phyloP scores from a whole-genome alignment of 2,329 filamentous ascomycete species.

The Monilinia aucupariae region DNA sequence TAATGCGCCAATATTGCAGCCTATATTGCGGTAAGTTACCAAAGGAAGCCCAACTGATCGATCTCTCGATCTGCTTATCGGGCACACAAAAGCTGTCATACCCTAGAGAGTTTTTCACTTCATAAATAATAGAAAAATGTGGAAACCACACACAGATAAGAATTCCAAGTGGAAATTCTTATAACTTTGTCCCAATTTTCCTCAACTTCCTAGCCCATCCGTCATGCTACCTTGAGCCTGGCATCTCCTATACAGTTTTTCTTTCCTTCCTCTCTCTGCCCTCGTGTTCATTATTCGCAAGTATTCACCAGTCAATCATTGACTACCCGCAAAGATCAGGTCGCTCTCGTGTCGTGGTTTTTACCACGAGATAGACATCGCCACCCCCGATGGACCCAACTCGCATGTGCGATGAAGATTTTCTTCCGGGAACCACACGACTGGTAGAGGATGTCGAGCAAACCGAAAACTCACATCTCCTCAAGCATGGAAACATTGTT shows the following conservation, averaged over 20 bases:
- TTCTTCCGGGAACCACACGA: constrained; percentile 27
- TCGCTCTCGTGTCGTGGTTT: constrained; percentile 10
- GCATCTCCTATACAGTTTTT: neutral
- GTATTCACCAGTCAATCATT: neutral
- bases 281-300: neutral
- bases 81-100: neutral
- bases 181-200: neutral
- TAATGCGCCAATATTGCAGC: no score
- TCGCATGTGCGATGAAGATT: constrained; percentile 20
- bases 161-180: constrained; percentile 9
- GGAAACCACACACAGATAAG: constrained; percentile 5
- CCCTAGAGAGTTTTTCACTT: constrained; percentile 6
- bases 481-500: constrained; percentile 41
- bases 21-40: neutral
- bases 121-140: constrained; percentile 5
- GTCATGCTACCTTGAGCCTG: neutral
- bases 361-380: constrained; percentile 8
- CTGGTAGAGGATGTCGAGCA: constrained; percentile 25
- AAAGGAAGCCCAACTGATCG: neutral
- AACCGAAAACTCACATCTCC: constrained; percentile 21
- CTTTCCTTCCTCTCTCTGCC: neutral
- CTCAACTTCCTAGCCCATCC: neutral
- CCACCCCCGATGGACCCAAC: constrained; percentile 12
- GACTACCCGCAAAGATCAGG: constrained; percentile 3
- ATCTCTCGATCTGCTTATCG: constrained; percentile 8